Percentiles rank a stretch among this genome's conserved stretches.
Conservation (phyloP, 768 basidiomycete species). For the Auricularia cornea region DNA sequence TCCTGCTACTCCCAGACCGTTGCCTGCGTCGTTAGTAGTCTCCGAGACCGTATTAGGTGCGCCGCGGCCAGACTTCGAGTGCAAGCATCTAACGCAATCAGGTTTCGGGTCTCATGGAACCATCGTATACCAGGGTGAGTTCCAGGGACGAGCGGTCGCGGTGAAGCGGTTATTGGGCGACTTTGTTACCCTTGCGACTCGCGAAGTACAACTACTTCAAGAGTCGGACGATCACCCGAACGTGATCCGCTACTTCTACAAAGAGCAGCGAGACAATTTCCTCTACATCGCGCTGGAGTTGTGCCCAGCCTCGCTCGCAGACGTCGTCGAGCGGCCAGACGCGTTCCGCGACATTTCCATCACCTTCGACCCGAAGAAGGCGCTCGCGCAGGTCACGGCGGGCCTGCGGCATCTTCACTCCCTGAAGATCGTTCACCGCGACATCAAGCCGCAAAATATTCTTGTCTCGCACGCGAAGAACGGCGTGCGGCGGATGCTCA, state of each 20-base stretch:
- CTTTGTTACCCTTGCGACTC: constrained; percentile 87
- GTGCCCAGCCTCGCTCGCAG: constrained; percentile 83
- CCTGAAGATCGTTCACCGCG: constrained; percentile 93
- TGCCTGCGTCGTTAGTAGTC: constrained; percentile 48
- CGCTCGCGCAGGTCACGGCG: constrained; percentile 75
- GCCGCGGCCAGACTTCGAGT: constrained; percentile 12
- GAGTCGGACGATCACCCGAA: constrained; percentile 98
- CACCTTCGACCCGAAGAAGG: constrained; percentile 79
- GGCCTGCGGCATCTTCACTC: constrained; percentile 87
- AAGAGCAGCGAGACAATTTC: constrained; percentile 89
- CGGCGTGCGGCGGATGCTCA: constrained; percentile 69
- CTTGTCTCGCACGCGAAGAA: constrained; percentile 68
- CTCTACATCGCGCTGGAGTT: constrained; percentile 96
- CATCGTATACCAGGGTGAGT: constrained; percentile 85
- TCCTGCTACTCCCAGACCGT: constrained; percentile 6
- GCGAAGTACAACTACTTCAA: constrained; percentile 91
- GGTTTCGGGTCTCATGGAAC: constrained; percentile 96
- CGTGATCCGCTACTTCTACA: constrained; percentile 97
- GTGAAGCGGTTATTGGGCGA: constrained; percentile 94
- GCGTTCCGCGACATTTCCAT: constrained; percentile 66
- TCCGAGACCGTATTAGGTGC: constrained; percentile 70
- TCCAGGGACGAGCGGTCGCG: constrained; percentile 97
- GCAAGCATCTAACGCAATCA: constrained; percentile 22
- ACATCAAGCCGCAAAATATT: constrained; percentile 98
- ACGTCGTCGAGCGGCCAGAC: constrained; percentile 75